phyloP scores from a whole-genome alignment of 345 rosid genomes.

The Bretschneidera sinensis region DNA sequence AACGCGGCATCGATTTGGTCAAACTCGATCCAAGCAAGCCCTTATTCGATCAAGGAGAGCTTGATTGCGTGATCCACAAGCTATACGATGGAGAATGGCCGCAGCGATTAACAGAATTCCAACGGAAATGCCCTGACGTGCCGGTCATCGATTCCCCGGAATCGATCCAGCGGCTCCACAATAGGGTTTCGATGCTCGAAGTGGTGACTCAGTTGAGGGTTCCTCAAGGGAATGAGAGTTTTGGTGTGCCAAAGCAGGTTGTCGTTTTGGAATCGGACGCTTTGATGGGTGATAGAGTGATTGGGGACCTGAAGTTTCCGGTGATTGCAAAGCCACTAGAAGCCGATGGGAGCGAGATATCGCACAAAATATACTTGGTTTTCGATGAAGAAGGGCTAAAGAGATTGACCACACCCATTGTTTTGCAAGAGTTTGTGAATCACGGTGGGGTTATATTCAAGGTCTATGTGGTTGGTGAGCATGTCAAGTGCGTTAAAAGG shows the following conservation, averaged over 20 bases:
- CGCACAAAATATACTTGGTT: conserved; percentile 47
- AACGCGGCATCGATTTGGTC: conserved; percentile 37
- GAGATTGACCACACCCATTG: conserved; percentile 34
- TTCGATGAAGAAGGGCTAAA: conserved; percentile 48
- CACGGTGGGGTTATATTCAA: conserved; percentile 64
- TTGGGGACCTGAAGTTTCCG: conserved; percentile 42
- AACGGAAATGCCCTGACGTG: conserved; percentile 31
- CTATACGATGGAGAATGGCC: conserved; percentile 46
- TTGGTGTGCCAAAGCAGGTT: conserved; percentile 40
- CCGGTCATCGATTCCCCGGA: conserved; percentile 46
- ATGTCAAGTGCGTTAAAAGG: conserved; percentile 43
- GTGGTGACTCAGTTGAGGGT: conserved; percentile 32
- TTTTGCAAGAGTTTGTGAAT: conserved; percentile 66
- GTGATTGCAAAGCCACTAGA: conserved; percentile 47
- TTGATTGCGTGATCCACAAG: conserved; percentile 62
- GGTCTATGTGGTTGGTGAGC: conserved; percentile 52
- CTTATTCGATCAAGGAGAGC: conserved; percentile 47
- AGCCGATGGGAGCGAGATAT: conserved; percentile 46
- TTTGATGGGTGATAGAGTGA: conserved; percentile 18
- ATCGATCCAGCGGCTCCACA: conserved; percentile 36
- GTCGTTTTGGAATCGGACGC: conserved; percentile 30
- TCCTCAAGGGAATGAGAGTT: conserved; percentile 15
- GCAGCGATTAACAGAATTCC: conserved; percentile 31
- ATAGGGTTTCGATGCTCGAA: conserved; percentile 56
- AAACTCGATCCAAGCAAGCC: conserved; percentile 38